A percentile compares a stretch with the other conserved stretches of the same genome.
phyloP scores from a whole-genome alignment of 1,284 basidiomycete genomes.

The Trichosporon ovoides region DNA sequence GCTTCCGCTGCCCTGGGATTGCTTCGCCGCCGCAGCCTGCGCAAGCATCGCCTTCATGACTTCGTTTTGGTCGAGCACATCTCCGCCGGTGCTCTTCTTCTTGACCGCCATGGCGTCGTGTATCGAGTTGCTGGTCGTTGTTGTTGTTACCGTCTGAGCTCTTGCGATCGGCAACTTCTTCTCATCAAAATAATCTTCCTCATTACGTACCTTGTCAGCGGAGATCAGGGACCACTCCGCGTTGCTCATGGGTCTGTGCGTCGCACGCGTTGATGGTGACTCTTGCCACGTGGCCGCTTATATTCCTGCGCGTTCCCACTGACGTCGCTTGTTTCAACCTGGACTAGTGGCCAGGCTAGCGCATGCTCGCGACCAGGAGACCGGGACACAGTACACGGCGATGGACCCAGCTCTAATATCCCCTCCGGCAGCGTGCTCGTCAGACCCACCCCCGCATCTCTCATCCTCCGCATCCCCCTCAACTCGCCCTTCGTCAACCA shows the following conservation, averaged over 20 bases:
- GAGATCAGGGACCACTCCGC: neutral
- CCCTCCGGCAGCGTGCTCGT: neutral
- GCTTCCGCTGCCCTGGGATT: slow-evolving; percentile 17
- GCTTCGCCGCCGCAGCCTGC: slow-evolving; percentile 40
- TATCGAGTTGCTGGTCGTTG: neutral
- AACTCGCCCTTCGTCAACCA: neutral
- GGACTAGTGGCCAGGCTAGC: neutral
- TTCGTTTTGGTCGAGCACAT: slow-evolving; percentile 37
- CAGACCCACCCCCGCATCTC: neutral
- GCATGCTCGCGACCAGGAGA: neutral
- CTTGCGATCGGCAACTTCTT: neutral
- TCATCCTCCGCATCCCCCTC: neutral
- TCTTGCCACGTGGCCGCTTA: slow-evolving; percentile 1
- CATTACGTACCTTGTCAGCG: slow-evolving; percentile 1
- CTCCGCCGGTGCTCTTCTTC: neutral
- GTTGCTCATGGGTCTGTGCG: neutral
- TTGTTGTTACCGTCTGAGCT: too few relatives aligned
- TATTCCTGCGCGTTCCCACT: neutral
- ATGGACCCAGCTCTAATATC: neutral
- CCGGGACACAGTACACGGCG: too few relatives aligned
- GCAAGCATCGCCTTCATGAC: slow-evolving; percentile 42
- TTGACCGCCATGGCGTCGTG: slow-evolving; percentile 3
- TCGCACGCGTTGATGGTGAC: neutral
- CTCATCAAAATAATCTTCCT: neutral
- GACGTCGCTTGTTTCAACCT: neutral